A percentile compares a stretch with the other conserved stretches of the same genome.
phyloP scores from a whole-genome alignment of 2,329 filamentous ascomycete genomes.

The Colletotrichum sp. region DNA sequence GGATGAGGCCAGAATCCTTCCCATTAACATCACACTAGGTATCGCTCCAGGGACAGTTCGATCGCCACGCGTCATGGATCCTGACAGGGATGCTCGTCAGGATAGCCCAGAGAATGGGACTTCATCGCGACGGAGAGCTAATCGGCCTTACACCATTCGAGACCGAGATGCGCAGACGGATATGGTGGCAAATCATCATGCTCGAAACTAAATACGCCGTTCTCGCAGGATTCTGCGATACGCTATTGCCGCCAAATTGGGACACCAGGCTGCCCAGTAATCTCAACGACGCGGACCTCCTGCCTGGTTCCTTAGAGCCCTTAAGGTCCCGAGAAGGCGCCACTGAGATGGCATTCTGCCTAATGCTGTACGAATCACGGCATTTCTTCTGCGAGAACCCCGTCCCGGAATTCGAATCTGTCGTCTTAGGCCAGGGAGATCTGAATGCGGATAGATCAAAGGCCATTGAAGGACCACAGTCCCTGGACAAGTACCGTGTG shows the following conservation, averaged over 20 bases:
- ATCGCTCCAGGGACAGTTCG: conserved; percentile 61
- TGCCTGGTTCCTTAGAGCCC: conserved; percentile 52
- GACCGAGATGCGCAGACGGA: conserved; percentile 66
- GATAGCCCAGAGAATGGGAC: conserved; percentile 70
- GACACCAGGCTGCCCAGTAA: conserved; percentile 58
- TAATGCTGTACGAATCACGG: conserved; percentile 52
- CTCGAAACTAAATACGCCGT: conserved; percentile 8
- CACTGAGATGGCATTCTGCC: conserved; percentile 12
- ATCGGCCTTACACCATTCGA: conserved; percentile 65
- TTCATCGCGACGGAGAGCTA: conserved; percentile 64
- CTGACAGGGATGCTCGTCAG: conserved; percentile 65
- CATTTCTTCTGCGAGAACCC: conserved; percentile 49
- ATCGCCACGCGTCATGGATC: conserved; percentile 64
- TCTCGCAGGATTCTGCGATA: conserved; percentile 51
- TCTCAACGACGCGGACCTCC: conserved; percentile 63
- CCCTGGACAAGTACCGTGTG: conserved; percentile 46
- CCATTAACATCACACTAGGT: conserved; percentile 39
- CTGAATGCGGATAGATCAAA: conserved; percentile 53
- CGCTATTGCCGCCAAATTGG: conserved; percentile 49
- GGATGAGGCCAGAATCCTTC: conserved; percentile 45
- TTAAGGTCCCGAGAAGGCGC: conserved; percentile 57
- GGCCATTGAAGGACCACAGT: conserved; percentile 39
- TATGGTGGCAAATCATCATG: conserved; percentile 61
- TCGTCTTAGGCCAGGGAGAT: conserved; percentile 39
- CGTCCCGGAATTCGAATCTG: conserved; percentile 45